Conservation (phyloP, 2,329 filamentous ascomycete species). For the Tolypocladium ophioglossoides region DNA sequence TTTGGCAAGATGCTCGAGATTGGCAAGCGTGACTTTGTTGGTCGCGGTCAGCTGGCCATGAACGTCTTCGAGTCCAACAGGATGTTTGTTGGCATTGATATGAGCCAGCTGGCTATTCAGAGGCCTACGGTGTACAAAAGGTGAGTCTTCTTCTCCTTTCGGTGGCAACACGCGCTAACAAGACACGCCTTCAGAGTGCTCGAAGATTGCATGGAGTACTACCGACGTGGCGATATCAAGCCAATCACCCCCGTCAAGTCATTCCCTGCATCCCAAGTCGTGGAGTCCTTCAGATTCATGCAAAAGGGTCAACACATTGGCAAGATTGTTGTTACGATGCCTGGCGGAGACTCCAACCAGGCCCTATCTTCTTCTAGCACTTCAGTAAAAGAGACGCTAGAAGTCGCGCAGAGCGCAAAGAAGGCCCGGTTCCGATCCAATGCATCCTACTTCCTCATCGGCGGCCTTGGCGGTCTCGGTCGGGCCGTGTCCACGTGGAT, state of each 20-base stretch:
- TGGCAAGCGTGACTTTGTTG: slow-evolving; percentile 22
- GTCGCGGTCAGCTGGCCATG: slow-evolving; percentile 31
- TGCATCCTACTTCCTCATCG: slow-evolving; percentile 10
- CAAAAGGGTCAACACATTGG: slow-evolving; percentile 12
- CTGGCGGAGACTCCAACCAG: not conserved
- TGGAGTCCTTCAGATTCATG: slow-evolving; percentile 9
- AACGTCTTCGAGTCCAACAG: slow-evolving; percentile 24
- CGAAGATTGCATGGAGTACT: not conserved
- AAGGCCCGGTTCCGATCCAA: slow-evolving; percentile 1
- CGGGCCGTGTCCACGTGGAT: slow-evolving; percentile 7
- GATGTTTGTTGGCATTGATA: slow-evolving; percentile 20
- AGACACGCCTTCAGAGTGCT: not conserved
- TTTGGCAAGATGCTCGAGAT: slow-evolving; percentile 25
- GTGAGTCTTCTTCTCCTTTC: not conserved
- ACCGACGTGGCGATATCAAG: not conserved
- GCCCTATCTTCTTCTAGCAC: not conserved
- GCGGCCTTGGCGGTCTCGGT: slow-evolving; percentile 11
- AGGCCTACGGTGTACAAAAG: not conserved
- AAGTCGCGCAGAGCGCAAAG: not conserved
- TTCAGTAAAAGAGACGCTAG: not conserved
- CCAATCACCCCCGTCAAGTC: slow-evolving; percentile 5
- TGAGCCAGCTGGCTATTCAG: slow-evolving; percentile 5
- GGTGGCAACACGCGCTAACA: not conserved
- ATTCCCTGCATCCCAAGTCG: slow-evolving; percentile 6
- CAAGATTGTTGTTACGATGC: slow-evolving; percentile 9